Evolutionary conservation across 2,329 filamentous ascomycete species (phyloP).

Genomic region (Stylonectria norvegica): DNA sequence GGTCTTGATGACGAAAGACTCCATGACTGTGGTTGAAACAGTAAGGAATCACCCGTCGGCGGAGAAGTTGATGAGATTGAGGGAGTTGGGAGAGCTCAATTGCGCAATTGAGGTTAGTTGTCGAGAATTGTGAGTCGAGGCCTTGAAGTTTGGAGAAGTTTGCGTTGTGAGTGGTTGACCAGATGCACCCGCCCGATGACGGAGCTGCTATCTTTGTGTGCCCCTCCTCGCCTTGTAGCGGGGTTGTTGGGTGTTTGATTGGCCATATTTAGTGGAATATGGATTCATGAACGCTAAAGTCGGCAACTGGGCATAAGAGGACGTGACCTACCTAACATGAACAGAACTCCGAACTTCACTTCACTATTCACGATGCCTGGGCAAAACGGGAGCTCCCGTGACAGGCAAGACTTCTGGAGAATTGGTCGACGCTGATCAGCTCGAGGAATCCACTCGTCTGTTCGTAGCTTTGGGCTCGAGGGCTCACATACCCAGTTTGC

Average conservation of each 20-base stretch:
- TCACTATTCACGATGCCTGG: no score
- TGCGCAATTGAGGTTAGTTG: conserved; percentile 17
- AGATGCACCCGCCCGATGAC: conserved; percentile 16
- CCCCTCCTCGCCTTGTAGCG: conserved; percentile 1
- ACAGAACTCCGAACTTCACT: no score
- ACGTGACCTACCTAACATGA: no score
- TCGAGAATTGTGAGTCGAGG: background rate
- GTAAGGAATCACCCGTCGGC: conserved; percentile 15
- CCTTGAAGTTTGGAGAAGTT: conserved; percentile 2
- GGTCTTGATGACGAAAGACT: conserved; percentile 70
- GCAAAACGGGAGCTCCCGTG: no score
- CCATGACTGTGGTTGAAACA: conserved; percentile 39
- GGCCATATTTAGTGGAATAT: no score
- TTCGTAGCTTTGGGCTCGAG: no score
- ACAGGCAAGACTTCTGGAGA: no score
- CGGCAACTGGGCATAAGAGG: no score
- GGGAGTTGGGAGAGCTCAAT: conserved; percentile 11
- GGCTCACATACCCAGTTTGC: no score
- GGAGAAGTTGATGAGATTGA: conserved; percentile 3
- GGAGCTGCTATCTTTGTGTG: conserved; percentile 12
- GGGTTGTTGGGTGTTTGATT: background rate
- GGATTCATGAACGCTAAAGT: no score
- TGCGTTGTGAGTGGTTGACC: conserved; percentile 4
- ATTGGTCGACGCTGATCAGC: no score
- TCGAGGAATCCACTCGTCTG: no score